Evolutionary conservation across 2,329 filamentous ascomycete species (phyloP), one percentile per base, ranked within the genome.

Genomic region (Ploettnerulaceae sp.): DNA sequence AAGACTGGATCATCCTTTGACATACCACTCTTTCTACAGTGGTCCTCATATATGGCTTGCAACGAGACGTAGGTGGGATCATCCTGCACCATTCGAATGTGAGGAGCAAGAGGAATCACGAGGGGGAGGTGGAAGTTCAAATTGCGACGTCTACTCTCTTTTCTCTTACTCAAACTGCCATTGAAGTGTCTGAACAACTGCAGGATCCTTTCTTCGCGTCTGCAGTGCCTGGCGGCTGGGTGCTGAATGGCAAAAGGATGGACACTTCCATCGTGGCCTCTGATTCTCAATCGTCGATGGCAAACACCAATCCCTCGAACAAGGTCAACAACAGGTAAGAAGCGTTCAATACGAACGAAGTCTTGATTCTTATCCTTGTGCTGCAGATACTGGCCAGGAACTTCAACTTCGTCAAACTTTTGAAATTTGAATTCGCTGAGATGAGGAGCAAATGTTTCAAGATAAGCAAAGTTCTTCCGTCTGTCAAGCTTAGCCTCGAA

Each of bases 321-420:
- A 42, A 97, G 76, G 58, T 98, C 91, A 15, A 99, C 89, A 55
- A 93, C 87, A 7, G 94, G 90, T 59, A 98, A 70, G 78, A 98
- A 98, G 18, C 91, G 85, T 66, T 98, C 94, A 56, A 98, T 97
- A 35, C 90, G 85, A 56, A 98, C 84, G 64, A 99, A 98, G 66
- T 98, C 93, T 60, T 95, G 89, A 66, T 98, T 98, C 77, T 97
- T 98, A 61, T 99, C 94, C 67, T 93, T 94, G 70, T 96, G 93
- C 64, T 95, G 84, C 53, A 96, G 72, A 66, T 99, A 99, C 65
- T 99, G 93, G 0, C 93, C 93, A 3, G 94, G 94, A 26, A 99
- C 82, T 67, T 99, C 93, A 9, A 99, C 91, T 60, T 98, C 94
- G 62, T 99, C 93, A 57, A 98, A 96, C 66, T 96, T 97, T 65